phyloP scores from a whole-genome alignment of 2,329 filamentous ascomycete species.

The Periconia sp. region DNA sequence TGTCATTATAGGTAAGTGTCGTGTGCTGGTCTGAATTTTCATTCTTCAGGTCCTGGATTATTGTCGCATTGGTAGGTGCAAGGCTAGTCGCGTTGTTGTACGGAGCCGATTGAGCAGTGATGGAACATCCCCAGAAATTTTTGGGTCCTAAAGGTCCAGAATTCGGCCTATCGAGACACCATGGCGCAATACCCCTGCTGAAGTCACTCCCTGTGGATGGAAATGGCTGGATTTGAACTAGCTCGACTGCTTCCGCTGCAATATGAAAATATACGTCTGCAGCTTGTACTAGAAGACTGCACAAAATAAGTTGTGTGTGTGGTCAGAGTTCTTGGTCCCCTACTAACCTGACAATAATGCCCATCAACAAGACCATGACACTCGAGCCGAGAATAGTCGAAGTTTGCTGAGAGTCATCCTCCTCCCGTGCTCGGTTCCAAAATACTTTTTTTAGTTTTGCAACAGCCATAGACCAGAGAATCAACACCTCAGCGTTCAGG shows the following conservation, averaged over 20 bases:
- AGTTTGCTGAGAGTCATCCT: neutral
- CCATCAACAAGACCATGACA: conserved; percentile 7
- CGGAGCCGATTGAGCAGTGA: conserved; percentile 4
- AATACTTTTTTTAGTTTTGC: conserved; percentile 8
- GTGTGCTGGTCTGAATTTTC: conserved; percentile 7
- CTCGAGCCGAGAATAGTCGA: conserved; percentile 7
- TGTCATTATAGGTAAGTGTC: conserved; percentile 14
- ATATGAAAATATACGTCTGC: conserved; percentile 22
- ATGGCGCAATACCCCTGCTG: conserved; percentile 16
- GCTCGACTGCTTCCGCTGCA: conserved; percentile 8
- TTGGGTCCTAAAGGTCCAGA: conserved; percentile 7
- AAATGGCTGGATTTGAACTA: conserved; percentile 9
- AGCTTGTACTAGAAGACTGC: conserved; percentile 19
- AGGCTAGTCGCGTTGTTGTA: conserved; percentile 6
- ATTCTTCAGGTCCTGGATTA: conserved; percentile 11
- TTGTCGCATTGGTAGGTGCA: conserved; percentile 10
- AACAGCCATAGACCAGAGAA: conserved; percentile 8
- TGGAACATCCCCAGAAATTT: conserved; percentile 18
- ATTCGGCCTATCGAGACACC: conserved; percentile 15
- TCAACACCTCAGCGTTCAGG: conserved; percentile 18
- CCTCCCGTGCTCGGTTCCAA: conserved; percentile 8
- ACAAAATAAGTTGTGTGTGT: neutral
- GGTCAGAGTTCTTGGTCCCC: neutral
- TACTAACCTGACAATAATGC: conserved; percentile 13
- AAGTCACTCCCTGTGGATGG: conserved; percentile 1